A percentile compares a stretch with the other conserved stretches of the same genome.
Conservation (phyloP, 1,284 basidiomycete species). For the Gastroboletus turbinatus region DNA sequence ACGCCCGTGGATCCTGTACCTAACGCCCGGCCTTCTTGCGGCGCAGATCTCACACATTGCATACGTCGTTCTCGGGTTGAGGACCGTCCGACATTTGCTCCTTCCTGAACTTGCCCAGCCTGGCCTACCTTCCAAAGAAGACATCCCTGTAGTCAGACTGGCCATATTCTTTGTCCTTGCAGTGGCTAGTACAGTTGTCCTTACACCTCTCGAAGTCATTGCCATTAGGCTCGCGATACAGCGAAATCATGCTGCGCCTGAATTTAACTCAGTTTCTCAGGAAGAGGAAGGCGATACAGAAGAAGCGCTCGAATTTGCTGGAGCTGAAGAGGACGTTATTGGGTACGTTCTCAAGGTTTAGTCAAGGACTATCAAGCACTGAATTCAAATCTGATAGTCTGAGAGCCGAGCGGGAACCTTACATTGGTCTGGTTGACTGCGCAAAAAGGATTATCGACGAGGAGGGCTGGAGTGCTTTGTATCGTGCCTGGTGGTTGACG, state of each 20-base stretch:
- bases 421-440: slow-evolving; percentile 76
- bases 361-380: background rate
- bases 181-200: slow-evolving; percentile 59
- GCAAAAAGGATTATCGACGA: slow-evolving; percentile 80
- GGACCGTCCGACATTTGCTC: slow-evolving; percentile 63
- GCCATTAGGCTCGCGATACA: slow-evolving; percentile 80
- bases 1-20: slow-evolving; percentile 77
- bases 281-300: slow-evolving; percentile 70
- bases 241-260: slow-evolving; percentile 74
- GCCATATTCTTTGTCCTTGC: slow-evolving; percentile 61
- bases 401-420: slow-evolving; percentile 85
- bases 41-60: slow-evolving; percentile 66
- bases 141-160: slow-evolving; percentile 49
- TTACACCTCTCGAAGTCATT: slow-evolving; percentile 85
- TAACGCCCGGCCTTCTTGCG: slow-evolving; percentile 80
- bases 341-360: slow-evolving; percentile 47
- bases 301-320: slow-evolving; percentile 66
- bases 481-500: slow-evolving; percentile 88
- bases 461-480: slow-evolving; percentile 77
- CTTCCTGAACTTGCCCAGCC: slow-evolving; percentile 50
- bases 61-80: slow-evolving; percentile 68
- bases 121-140: slow-evolving; percentile 31
- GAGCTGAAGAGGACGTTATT: slow-evolving; percentile 82
- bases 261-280: slow-evolving; percentile 70
- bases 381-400: slow-evolving; percentile 43